Evolutionary conservation across 2,329 filamentous ascomycete genomes (phyloP), one percentile per base, ranked within the genome.

Genomic region (Simplicillium aogashimaense): DNA sequence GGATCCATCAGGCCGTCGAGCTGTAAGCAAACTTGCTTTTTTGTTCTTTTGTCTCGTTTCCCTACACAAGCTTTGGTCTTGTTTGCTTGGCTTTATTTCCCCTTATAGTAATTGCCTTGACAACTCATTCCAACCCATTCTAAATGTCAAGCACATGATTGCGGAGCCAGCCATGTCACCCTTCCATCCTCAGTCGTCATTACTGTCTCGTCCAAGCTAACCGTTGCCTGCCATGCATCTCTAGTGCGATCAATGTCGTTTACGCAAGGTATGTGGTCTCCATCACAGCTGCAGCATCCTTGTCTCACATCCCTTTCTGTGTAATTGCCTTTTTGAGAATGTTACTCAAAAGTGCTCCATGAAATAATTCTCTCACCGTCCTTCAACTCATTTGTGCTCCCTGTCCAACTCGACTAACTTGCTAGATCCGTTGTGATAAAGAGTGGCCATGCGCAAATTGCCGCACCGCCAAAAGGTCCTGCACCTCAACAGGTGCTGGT

Each of bases 371-470:
- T 25, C 20, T 25, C 20, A 25, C 9, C 9, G 20, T 25, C 20
- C 20, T 9, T 25, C 9, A 5, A 25, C 20, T 9, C 20, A 25
- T 9, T 25, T 25, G 20, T 25, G 20, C 20, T 25, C 20, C 20
- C 5, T 25, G 20, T 25, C 20, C 20, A 25, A 25, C 20, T 25
- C 20, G 9, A 25, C 20, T 25, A 9, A 25, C 20, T 9, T 25
- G 9, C 36, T 47, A 78, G 74, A 74, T 77, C 42, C 70, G 72
- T 36, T 78, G 74, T 50, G 72, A 77, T 51, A 76, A 74, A 53
- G 69, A 73, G 32, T 67, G 65, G 45, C 74, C 74, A 18, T 78
- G 74, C 52, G 70, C 72, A 39, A 77, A 76, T 49, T 78, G 74
- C 50, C 65, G 68, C 29, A 72, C 65, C 17, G 69, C 72, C 20